Evolutionary conservation across 2,329 filamentous ascomycete genomes (phyloP).

Genomic region (Colletotrichum sp.): DNA sequence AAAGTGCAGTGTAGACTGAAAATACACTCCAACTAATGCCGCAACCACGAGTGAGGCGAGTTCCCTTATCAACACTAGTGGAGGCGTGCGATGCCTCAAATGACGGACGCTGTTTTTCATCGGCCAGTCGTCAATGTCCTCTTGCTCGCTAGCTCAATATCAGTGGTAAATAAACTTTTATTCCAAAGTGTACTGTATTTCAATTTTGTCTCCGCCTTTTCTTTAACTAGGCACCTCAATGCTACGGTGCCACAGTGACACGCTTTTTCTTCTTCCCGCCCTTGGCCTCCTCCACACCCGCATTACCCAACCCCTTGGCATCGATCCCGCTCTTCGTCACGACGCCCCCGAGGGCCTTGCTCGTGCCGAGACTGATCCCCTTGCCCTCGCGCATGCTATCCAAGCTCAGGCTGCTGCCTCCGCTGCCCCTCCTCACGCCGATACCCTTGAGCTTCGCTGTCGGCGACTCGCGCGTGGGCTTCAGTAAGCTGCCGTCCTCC

Average conservation of each 20-base stretch:
- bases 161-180: not conserved
- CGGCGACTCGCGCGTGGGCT: slow-evolving; percentile 15
- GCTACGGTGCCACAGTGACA: slow-evolving; percentile 14
- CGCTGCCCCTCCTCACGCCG: slow-evolving; percentile 32
- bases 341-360: slow-evolving; percentile 38
- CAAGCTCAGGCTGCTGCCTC: slow-evolving; percentile 42
- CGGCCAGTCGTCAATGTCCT: not conserved
- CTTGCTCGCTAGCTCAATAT: not conserved
- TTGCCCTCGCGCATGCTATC: slow-evolving; percentile 41
- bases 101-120: too few species aligned
- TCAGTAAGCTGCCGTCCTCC: not conserved
- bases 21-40: not conserved
- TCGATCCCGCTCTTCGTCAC: slow-evolving; percentile 34
- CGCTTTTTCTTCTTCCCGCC: slow-evolving; percentile 19
- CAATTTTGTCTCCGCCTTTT: not conserved
- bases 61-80: not conserved
- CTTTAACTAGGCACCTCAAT: not conserved
- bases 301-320: slow-evolving; percentile 21
- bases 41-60: not conserved
- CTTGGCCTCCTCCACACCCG: slow-evolving; percentile 15
- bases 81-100: not conserved
- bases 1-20: not conserved
- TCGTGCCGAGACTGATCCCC: slow-evolving; percentile 45
- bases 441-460: slow-evolving; percentile 32
- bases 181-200: not conserved